phyloP scores from a whole-genome alignment of 75 land plant species.

The Selaginella tamariscina region DNA sequence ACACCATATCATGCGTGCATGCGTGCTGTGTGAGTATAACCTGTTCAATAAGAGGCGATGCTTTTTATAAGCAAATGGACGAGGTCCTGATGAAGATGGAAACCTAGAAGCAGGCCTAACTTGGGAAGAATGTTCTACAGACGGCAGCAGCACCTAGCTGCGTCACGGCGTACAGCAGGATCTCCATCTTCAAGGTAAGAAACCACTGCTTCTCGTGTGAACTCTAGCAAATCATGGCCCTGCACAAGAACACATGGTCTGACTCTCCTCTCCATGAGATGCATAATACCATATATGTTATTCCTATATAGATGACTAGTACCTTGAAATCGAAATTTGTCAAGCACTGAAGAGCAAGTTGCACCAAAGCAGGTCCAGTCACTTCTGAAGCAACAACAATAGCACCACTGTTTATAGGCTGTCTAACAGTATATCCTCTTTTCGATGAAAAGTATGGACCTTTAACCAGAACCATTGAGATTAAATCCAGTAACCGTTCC shows the following conservation, averaged over 20 bases:
- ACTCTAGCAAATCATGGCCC: constrained; percentile 97
- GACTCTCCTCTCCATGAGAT: no score
- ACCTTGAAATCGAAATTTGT: constrained; percentile 89
- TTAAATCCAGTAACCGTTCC: constrained; percentile 76
- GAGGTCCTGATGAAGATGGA: constrained; percentile 16
- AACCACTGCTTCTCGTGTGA: constrained; percentile 81
- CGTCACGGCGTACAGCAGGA: constrained; percentile 73
- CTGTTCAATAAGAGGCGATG: constrained; percentile 82
- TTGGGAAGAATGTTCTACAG: constrained; percentile 59
- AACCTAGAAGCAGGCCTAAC: constrained; percentile 21
- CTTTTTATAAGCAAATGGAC: constrained; percentile 34
- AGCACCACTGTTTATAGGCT: constrained; percentile 21
- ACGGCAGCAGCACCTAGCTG: constrained; percentile 86
- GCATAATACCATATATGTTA: not conserved
- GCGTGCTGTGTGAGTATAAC: constrained; percentile 25
- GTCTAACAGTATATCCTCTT: constrained; percentile 30
- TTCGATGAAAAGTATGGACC: constrained; percentile 37
- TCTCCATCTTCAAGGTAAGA: constrained; percentile 89
- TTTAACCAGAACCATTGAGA: constrained; percentile 66
- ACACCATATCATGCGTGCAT: no score
- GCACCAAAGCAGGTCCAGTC: constrained; percentile 49
- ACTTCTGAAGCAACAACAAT: constrained; percentile 40
- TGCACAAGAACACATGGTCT: no score
- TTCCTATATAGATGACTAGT: not conserved
- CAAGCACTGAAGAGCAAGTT: constrained; percentile 76